A percentile compares a stretch with the other conserved stretches of the same genome.
Conservation (phyloP, 768 basidiomycete species). For the Kondoa subrosea region DNA sequence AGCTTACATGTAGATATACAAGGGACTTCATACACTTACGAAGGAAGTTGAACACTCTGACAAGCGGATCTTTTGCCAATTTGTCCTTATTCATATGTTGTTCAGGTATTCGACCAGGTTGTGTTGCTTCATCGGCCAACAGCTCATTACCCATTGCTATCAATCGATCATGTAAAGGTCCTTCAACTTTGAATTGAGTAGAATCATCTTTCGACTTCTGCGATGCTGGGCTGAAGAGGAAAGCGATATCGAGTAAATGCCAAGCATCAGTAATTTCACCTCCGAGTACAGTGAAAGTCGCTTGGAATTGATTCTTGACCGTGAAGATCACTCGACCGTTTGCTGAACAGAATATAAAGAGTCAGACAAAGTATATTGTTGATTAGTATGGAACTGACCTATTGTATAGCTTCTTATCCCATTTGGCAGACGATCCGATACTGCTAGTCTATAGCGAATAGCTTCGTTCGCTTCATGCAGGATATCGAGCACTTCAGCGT, state of each 20-base stretch:
- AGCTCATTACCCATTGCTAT: conserved; percentile 20
- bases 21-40: conserved; percentile 19
- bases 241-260: conserved; percentile 37
- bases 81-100: neutral
- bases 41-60: conserved; percentile 22
- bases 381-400: conserved; percentile 34
- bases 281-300: conserved; percentile 56
- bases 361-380: neutral
- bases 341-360: conserved; percentile 35
- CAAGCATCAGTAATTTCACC: conserved; percentile 55
- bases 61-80: conserved; percentile 2
- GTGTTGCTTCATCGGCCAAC: neutral
- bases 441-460: conserved; percentile 60
- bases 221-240: conserved; percentile 47
- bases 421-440: conserved; percentile 61
- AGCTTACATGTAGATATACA: neutral
- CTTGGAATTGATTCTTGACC: conserved; percentile 54
- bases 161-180: conserved; percentile 25
- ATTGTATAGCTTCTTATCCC: conserved; percentile 58
- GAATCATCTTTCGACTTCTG: neutral
- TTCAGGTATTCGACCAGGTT: neutral
- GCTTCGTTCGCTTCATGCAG: conserved; percentile 56
- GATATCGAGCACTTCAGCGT: conserved; percentile 48
- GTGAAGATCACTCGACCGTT: conserved; percentile 65
- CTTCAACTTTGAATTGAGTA: neutral